Conservation (phyloP, 805 yeast genomes). For the Candida schatavii region DNA sequence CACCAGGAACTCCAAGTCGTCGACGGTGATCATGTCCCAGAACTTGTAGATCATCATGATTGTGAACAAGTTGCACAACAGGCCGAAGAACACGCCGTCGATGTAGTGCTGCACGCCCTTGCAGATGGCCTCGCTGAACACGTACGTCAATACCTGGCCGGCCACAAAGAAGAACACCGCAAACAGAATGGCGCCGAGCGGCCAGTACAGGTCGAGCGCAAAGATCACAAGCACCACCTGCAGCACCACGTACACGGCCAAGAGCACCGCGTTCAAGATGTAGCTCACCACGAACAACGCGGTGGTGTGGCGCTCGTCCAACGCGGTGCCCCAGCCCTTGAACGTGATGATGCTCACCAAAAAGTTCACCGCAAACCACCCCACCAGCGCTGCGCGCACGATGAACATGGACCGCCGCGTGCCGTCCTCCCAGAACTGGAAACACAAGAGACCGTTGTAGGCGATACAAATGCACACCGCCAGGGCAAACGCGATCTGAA, state of each 20-base stretch:
- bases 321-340: slow-evolving; percentile 53
- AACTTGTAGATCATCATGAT: slow-evolving; percentile 94
- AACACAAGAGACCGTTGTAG: slow-evolving; percentile 75
- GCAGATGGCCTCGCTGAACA: slow-evolving; percentile 66
- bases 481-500: slow-evolving; percentile 73
- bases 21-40: slow-evolving; percentile 95
- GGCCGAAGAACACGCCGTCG: slow-evolving; percentile 86
- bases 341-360: slow-evolving; percentile 71
- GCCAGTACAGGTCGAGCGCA: slow-evolving; percentile 80
- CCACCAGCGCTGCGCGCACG: slow-evolving; percentile 48
- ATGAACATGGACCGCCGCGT: slow-evolving; percentile 60
- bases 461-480: slow-evolving; percentile 69
- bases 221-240: slow-evolving; percentile 67
- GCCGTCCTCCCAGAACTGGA: slow-evolving; percentile 95
- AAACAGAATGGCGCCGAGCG: slow-evolving; percentile 75
- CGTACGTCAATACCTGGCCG: slow-evolving; percentile 79
- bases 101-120: slow-evolving; percentile 74
- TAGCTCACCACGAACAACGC: slow-evolving; percentile 70
- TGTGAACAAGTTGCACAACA: slow-evolving; percentile 74
- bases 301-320: slow-evolving; percentile 53
- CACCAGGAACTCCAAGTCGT: slow-evolving; percentile 90
- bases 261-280: slow-evolving; percentile 64
- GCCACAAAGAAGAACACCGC: slow-evolving; percentile 70
- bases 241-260: slow-evolving; percentile 60
- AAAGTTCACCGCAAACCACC: slow-evolving; percentile 65